Evolutionary conservation across 2,329 filamentous ascomycete genomes (phyloP).

Genomic region (Diplodia mutila): DNA sequence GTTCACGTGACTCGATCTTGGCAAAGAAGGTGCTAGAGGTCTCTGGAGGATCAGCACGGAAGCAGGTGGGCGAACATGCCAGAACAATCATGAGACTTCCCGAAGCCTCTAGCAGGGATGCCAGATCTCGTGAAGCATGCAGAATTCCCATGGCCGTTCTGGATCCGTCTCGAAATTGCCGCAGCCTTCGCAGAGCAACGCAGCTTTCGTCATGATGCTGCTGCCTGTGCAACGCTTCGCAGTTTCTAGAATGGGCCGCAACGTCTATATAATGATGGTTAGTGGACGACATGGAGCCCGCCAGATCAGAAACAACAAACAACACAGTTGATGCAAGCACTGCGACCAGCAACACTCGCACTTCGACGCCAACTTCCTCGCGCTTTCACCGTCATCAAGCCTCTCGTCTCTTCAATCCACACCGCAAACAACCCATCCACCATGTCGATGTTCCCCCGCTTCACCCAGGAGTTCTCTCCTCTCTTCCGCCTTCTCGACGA

Average conservation of each 20-base stretch:
- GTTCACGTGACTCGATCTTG: constrained; percentile 19
- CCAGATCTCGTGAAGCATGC: background rate
- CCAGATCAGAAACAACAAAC: constrained; percentile 32
- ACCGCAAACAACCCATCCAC: constrained; percentile 31
- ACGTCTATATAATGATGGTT: constrained; percentile 36
- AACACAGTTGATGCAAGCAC: constrained; percentile 42
- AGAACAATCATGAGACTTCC: constrained; percentile 18
- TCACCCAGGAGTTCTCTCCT: constrained; percentile 46
- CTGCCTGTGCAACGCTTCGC: constrained; percentile 22
- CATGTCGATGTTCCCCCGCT: constrained; percentile 50
- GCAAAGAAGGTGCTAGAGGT: constrained; percentile 15
- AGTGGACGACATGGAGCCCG: constrained; percentile 27
- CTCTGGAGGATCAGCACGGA: background rate
- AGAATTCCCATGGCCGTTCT: constrained; percentile 15
- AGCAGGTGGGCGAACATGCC: constrained; percentile 7
- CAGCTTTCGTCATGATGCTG: constrained; percentile 10
- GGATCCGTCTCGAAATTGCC: constrained; percentile 15
- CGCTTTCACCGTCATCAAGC: constrained; percentile 38
- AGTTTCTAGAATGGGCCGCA: constrained; percentile 36
- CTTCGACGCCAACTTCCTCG: constrained; percentile 37
- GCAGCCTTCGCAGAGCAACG: background rate
- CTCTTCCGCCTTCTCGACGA: constrained; percentile 55
- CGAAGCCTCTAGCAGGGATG: background rate
- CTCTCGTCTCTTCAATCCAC: constrained; percentile 30
- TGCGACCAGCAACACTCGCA: constrained; percentile 34